Evolutionary conservation across 805 yeast genomes (phyloP).

Genomic region (Saturnispora dispora): DNA sequence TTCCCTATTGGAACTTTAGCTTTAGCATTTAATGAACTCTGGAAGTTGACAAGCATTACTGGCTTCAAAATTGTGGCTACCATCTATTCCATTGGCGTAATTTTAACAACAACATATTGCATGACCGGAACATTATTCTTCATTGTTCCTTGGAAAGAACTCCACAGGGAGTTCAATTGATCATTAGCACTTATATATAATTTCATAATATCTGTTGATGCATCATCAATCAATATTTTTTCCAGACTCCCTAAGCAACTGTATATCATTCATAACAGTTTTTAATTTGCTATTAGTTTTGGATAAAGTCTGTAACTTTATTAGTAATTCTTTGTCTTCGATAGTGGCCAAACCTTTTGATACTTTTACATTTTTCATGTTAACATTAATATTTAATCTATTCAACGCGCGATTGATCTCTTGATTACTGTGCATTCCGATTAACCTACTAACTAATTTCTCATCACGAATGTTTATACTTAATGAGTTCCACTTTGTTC

Average conservation of each 20-base stretch:
- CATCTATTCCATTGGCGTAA: conserved; percentile 47
- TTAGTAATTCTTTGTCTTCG: not conserved
- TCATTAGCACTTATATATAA: not conserved
- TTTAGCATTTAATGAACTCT: conserved; percentile 47
- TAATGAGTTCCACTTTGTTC: not conserved
- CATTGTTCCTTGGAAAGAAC: conserved; percentile 23
- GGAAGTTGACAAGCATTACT: conserved; percentile 35
- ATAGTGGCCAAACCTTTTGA: not conserved
- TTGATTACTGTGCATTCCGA: not conserved
- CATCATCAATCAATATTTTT: not conserved
- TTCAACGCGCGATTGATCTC: not conserved
- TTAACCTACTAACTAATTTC: not conserved
- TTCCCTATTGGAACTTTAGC: conserved; percentile 87
- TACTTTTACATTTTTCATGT: not conserved
- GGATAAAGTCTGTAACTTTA: not conserved
- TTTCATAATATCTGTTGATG: not conserved
- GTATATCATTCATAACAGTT: not conserved
- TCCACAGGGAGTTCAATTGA: conserved; percentile 1
- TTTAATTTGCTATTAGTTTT: not conserved
- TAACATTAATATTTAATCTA: conserved; percentile 1
- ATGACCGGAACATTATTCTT: conserved; percentile 28
- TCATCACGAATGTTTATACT: not conserved
- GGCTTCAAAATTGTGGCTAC: conserved; percentile 57
- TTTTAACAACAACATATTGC: conserved; percentile 38
- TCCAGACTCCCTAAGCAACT: not conserved